phyloP scores from a whole-genome alignment of 1,284 basidiomycete species.

The Chondrostereum purpureum region DNA sequence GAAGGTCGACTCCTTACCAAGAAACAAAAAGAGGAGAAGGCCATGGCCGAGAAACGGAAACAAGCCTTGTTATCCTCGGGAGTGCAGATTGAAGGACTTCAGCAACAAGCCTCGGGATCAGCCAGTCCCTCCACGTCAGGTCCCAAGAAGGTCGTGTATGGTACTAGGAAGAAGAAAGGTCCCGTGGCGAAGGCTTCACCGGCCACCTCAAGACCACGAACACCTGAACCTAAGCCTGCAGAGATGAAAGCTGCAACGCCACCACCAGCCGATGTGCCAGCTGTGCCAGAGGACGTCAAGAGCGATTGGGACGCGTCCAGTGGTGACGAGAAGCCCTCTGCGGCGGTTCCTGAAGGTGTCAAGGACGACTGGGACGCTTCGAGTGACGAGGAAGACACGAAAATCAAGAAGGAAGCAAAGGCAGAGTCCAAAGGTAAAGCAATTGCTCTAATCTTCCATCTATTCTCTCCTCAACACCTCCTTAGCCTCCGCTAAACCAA shows the following conservation, averaged over 20 bases:
- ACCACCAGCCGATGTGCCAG: slow-evolving; percentile 12
- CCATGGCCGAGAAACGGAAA: slow-evolving; percentile 86
- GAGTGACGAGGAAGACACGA: slow-evolving; percentile 48
- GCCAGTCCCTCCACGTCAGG: slow-evolving; percentile 28
- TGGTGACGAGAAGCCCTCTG: slow-evolving; percentile 38
- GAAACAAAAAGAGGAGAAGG: slow-evolving; percentile 94
- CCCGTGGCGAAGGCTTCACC: slow-evolving; percentile 42
- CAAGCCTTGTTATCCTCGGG: slow-evolving; percentile 89
- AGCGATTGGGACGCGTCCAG: slow-evolving; percentile 83
- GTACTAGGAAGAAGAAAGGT: slow-evolving; percentile 78
- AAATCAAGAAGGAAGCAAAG: slow-evolving; percentile 19
- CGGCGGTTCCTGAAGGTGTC: slow-evolving; percentile 29
- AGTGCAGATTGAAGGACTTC: slow-evolving; percentile 85
- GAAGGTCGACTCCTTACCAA: slow-evolving; percentile 89
- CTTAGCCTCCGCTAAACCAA: slow-evolving; percentile 14
- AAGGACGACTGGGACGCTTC: slow-evolving; percentile 87
- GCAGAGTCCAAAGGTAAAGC: slow-evolving; percentile 15
- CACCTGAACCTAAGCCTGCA: slow-evolving; percentile 29
- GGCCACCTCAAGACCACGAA: slow-evolving; percentile 44
- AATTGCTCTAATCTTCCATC: slow-evolving; percentile 1
- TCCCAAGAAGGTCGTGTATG: slow-evolving; percentile 73
- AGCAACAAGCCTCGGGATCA: slow-evolving; percentile 48
- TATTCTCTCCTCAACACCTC: slow-evolving; percentile 9
- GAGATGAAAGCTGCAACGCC: slow-evolving; percentile 19
- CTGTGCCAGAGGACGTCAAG: slow-evolving; percentile 40